Conservation (phyloP, 192 early-diverging fungal species). For the Coemansia sp. region DNA sequence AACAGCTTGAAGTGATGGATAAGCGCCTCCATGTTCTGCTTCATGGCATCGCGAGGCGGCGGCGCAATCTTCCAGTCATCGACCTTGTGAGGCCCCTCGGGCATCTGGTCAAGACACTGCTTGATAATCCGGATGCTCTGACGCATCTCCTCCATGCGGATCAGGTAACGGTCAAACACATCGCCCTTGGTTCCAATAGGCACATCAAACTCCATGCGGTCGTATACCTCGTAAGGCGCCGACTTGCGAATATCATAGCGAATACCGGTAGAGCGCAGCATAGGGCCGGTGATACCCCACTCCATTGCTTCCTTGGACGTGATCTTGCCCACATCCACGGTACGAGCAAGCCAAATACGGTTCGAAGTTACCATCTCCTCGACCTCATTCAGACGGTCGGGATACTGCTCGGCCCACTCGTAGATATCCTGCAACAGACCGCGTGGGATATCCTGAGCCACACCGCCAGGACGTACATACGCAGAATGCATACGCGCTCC, state of each 20-base stretch:
- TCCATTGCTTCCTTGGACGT: conserved; percentile 87
- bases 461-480: conserved; percentile 96
- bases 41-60: conserved; percentile 91
- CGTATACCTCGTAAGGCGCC: conserved; percentile 95
- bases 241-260: conserved; percentile 95
- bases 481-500: conserved; percentile 98
- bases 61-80: conserved; percentile 98
- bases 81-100: conserved; percentile 88
- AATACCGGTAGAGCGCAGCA: conserved; percentile 92
- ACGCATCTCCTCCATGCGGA: conserved; percentile 99
- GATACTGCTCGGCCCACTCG: conserved; percentile 90
- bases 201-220: conserved; percentile 93
- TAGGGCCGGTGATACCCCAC: conserved; percentile 91
- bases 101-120: conserved; percentile 97
- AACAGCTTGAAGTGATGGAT: conserved; percentile 99
- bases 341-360: conserved; percentile 94
- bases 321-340: conserved; percentile 84
- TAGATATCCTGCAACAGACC: conserved; percentile 96
- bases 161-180: conserved; percentile 94
- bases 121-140: conserved; percentile 92
- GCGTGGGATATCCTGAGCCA: conserved; percentile 87
- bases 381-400: conserved; percentile 86
- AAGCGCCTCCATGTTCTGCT: conserved; percentile 98
- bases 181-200: conserved; percentile 94
- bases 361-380: conserved; percentile 92